phyloP scores from a whole-genome alignment of 257 asterid species.

The Gentiana dahurica region DNA sequence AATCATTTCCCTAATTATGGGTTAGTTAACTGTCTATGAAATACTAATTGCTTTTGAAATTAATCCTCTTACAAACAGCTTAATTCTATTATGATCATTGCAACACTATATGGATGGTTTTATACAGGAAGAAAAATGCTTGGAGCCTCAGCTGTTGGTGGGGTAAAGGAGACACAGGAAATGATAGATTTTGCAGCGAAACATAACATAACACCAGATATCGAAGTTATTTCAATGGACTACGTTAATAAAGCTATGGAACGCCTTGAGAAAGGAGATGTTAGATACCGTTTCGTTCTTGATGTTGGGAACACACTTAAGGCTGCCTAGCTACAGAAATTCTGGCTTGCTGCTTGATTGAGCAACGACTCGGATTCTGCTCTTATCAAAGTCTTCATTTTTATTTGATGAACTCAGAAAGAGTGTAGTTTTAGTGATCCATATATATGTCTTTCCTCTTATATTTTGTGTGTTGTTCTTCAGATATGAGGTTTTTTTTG shows the following conservation, averaged over 20 bases:
- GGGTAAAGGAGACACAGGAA: slow-evolving; percentile 10
- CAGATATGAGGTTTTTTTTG: too few species aligned
- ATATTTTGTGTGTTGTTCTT: too few species aligned
- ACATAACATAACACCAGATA: slow-evolving; percentile 5
- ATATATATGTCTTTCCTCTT: too few species aligned
- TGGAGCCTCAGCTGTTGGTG: slow-evolving; percentile 9
- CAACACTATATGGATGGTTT: not conserved
- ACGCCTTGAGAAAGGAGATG: slow-evolving; percentile 8
- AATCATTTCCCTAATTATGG: not conserved
- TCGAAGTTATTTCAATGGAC: slow-evolving; percentile 4
- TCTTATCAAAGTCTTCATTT: too few species aligned
- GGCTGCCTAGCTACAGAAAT: not conserved
- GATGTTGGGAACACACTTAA: slow-evolving; percentile 3
- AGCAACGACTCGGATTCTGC: too few species aligned
- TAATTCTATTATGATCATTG: not conserved
- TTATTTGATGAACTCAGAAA: too few species aligned
- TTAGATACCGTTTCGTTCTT: slow-evolving; percentile 5
- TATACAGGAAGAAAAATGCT: slow-evolving; percentile 14
- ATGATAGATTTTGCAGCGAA: slow-evolving; percentile 17
- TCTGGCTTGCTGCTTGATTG: too few species aligned
- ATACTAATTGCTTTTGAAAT: too few species aligned
- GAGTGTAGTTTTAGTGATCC: too few species aligned
- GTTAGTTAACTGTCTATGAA: not conserved
- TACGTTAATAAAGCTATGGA: slow-evolving; percentile 6
- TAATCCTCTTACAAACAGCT: too few species aligned